phyloP scores from a whole-genome alignment of 108 stramenopile genomes.

The Skeletonema marinoi region DNA sequence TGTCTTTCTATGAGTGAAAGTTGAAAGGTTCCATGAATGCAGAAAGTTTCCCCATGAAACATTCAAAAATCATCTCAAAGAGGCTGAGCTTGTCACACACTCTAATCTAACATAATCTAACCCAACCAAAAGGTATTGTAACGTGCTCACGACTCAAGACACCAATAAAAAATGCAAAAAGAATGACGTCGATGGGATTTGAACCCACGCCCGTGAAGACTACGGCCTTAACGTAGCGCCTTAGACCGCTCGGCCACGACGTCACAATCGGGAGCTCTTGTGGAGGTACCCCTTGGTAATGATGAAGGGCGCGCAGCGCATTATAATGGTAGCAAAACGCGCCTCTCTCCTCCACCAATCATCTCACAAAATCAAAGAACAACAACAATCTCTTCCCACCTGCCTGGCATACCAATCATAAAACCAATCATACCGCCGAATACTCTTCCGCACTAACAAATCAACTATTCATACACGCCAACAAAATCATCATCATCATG shows the following conservation, averaged over 20 bases:
- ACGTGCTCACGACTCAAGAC: not conserved
- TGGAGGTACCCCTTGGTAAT: not conserved
- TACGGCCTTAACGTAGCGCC: slow-evolving; percentile 93
- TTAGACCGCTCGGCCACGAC: slow-evolving; percentile 87
- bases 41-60: no score
- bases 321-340: not conserved
- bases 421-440: no score
- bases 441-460: no score
- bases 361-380: not conserved
- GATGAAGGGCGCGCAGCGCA: not conserved
- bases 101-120: no score
- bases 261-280: not conserved
- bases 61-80: no score
- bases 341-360: not conserved
- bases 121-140: not conserved
- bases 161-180: not conserved
- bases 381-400: no score
- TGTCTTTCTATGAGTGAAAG: no score
- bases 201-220: slow-evolving; percentile 91
- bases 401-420: no score
- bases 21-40: no score
- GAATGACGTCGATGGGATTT: slow-evolving; percentile 71
- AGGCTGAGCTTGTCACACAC: no score
- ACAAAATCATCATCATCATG: not conserved
- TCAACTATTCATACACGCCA: no score